Evolutionary conservation across 371 early-diverging fungal genomes (phyloP).

Genomic region (Mucor sp.): DNA sequence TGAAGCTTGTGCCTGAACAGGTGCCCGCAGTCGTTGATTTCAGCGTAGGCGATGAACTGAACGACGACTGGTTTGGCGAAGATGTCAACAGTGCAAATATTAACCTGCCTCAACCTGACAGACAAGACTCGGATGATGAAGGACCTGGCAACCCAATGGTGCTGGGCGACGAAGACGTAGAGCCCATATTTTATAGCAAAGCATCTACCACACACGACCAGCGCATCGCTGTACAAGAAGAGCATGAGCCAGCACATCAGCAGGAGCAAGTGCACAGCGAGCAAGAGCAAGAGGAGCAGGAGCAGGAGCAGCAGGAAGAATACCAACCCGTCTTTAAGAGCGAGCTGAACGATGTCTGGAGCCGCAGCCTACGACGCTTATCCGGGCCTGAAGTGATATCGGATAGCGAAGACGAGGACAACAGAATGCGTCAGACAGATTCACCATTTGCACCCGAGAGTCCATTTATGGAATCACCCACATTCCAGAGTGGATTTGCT

Average conservation of each 20-base stretch:
- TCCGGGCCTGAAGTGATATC: constrained; percentile 18
- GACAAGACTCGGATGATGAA: constrained; percentile 38
- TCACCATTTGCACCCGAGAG: neutral
- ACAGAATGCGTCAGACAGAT: neutral
- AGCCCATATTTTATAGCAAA: constrained; percentile 29
- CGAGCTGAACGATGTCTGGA: constrained; percentile 29
- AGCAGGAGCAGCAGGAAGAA: neutral
- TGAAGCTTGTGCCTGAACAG: constrained; percentile 23
- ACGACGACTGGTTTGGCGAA: constrained; percentile 61
- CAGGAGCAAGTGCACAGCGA: neutral
- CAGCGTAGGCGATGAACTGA: constrained; percentile 43
- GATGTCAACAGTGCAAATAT: constrained; percentile 8
- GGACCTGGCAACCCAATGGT: constrained; percentile 60
- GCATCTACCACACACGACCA: neutral
- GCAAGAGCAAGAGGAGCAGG: constrained; percentile 6
- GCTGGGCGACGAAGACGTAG: constrained; percentile 60
- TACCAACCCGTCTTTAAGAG: constrained; percentile 20
- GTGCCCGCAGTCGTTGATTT: constrained; percentile 49
- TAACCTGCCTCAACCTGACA: neutral
- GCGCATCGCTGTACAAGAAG: neutral
- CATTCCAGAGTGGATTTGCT: constrained; percentile 4
- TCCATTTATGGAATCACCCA: constrained; percentile 5
- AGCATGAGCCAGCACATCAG: neutral
- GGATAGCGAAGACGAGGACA: constrained; percentile 35
- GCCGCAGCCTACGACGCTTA: constrained; percentile 11